These are phyloP conservation scores for Gentiana macrophylla DNA, from an alignment of 257 asterid species.

Conservation along the genomic window DNA sequence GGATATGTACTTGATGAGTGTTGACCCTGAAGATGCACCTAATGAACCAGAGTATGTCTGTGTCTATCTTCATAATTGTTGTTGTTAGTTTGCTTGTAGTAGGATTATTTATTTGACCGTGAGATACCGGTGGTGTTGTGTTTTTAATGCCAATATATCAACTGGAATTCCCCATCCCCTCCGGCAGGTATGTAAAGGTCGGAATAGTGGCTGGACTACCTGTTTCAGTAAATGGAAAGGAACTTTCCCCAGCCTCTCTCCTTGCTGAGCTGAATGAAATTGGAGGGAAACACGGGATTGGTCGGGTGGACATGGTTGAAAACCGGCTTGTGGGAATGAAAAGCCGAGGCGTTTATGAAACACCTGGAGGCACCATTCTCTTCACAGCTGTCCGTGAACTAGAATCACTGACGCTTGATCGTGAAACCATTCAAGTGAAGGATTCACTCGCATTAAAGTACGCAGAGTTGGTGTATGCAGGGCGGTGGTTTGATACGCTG, in stretches of 20 bases:
- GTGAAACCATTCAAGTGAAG: slow-evolving; percentile 75
- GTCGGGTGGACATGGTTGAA: slow-evolving; percentile 91
- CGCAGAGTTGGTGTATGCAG: slow-evolving; percentile 80
- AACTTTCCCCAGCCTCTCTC: slow-evolving; percentile 74
- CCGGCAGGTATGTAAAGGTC: slow-evolving; percentile 54
- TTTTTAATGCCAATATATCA: not conserved
- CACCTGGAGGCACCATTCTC: slow-evolving; percentile 93
- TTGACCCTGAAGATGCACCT: slow-evolving; percentile 76
- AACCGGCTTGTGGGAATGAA: slow-evolving; percentile 92
- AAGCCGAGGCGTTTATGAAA: slow-evolving; percentile 93
- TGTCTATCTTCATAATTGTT: not conserved
- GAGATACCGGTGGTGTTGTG: too few species aligned
- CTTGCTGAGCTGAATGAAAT: slow-evolving; percentile 67
- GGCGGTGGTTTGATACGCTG: slow-evolving; percentile 92
- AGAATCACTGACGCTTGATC: slow-evolving; percentile 91
- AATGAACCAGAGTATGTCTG: slow-evolving; percentile 66
- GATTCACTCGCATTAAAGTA: slow-evolving; percentile 84
- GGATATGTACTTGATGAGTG: slow-evolving; percentile 92
- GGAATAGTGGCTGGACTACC: slow-evolving; percentile 76
- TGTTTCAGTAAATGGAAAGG: slow-evolving; percentile 62
- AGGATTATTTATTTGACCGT: not conserved
- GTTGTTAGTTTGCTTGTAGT: not conserved
- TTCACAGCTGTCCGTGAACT: slow-evolving; percentile 70
- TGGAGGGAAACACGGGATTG: slow-evolving; percentile 85
- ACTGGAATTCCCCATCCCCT: not conserved